Evolutionary conservation across 2,329 filamentous ascomycete genomes (phyloP).

Genomic region (Geosmithia putterillii): DNA sequence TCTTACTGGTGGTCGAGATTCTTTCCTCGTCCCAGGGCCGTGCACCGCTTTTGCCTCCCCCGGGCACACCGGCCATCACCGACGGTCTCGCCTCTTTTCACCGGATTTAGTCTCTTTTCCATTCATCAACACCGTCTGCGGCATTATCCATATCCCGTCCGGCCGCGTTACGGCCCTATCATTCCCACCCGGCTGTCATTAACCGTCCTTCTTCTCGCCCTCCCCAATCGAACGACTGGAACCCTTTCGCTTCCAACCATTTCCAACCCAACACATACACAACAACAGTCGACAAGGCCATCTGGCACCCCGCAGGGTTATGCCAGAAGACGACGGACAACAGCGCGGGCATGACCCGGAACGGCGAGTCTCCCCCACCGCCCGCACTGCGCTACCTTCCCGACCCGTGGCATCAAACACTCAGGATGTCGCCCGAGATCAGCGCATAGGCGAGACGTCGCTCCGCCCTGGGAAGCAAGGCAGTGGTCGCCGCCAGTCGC

Average conservation of each 20-base stretch:
- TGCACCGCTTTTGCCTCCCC: background rate
- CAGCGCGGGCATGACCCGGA: constrained; percentile 11
- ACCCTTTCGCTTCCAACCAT: background rate
- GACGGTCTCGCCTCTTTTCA: background rate
- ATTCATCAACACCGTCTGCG: background rate
- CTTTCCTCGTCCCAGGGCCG: background rate
- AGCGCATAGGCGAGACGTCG: background rate
- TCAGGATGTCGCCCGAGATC: constrained; percentile 7
- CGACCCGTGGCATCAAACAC: constrained; percentile 21
- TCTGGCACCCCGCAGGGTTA: background rate
- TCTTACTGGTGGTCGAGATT: background rate
- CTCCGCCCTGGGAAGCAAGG: constrained; percentile 1
- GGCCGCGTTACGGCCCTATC: background rate
- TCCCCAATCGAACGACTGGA: background rate
- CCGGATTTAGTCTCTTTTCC: background rate
- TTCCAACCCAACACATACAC: background rate
- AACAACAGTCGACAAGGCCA: background rate
- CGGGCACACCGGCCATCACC: background rate
- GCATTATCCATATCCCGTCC: background rate
- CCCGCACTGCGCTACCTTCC: constrained; percentile 23
- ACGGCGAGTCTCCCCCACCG: constrained; percentile 16
- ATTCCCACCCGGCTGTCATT: background rate
- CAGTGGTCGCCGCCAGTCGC: constrained; percentile 7
- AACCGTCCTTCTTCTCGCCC: background rate
- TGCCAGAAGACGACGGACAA: constrained; percentile 11